These are phyloP conservation scores for Beta lomatogona DNA, from an alignment of 179 eudicot species.

Conservation along the genomic window DNA sequence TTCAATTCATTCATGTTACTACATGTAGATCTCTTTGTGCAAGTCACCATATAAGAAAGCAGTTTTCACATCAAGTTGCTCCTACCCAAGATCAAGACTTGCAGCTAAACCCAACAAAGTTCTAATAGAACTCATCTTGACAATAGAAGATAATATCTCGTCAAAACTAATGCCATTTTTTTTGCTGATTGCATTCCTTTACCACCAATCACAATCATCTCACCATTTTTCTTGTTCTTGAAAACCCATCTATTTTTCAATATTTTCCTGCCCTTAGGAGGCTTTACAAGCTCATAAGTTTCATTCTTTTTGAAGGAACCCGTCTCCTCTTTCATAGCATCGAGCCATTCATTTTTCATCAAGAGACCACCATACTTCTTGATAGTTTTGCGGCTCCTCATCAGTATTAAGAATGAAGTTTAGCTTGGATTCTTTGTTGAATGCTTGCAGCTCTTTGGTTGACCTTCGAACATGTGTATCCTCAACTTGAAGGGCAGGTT, in stretches of 20 bases:
- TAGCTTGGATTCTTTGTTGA: not conserved
- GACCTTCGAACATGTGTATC: not conserved
- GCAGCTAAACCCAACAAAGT: no score
- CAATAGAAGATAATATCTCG: constrained; percentile 4
- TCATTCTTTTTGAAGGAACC: no score
- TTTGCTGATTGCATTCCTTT: not conserved
- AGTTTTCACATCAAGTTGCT: no score
- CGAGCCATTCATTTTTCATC: not conserved
- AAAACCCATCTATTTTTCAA: not conserved
- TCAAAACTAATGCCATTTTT: constrained; percentile 2
- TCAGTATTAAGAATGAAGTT: not conserved
- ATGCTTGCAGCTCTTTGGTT: not conserved
- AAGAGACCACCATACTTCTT: no score
- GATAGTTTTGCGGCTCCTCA: not conserved
- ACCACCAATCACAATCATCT: not conserved
- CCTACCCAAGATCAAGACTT: no score
- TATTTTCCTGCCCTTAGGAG: not conserved
- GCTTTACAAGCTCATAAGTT: not conserved
- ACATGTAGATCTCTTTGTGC: no score
- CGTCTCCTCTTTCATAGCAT: not conserved
- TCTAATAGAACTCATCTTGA: not conserved
- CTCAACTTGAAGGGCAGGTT: not conserved
- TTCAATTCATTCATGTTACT: no score
- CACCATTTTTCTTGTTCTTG: constrained; percentile 6
- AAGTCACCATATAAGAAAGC: no score